Evolutionary conservation across 345 rosid genomes (phyloP).

Genomic region (Hibiscus mutabilis): DNA sequence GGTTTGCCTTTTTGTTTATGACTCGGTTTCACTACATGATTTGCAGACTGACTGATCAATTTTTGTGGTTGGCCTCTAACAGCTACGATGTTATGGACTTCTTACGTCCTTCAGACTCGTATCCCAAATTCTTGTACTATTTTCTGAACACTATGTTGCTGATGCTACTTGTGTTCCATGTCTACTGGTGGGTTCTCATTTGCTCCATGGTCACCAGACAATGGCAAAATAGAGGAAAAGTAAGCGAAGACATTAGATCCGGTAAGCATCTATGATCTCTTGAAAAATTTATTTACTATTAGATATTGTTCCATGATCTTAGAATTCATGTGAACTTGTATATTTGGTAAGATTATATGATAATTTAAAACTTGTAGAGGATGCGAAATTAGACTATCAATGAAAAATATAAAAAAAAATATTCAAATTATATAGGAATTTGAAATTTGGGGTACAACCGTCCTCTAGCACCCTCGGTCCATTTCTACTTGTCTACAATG

Average conservation of each 20-base stretch:
- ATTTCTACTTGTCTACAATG: too few relatives aligned
- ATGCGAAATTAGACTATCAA: too few relatives aligned
- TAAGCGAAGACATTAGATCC: slow-evolving; percentile 96
- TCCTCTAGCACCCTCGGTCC: too few relatives aligned
- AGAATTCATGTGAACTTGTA: neutral
- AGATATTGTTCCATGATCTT: too few relatives aligned
- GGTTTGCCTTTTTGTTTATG: slow-evolving; percentile 37
- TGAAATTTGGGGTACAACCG: too few relatives aligned
- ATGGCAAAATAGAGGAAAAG: slow-evolving; percentile 79
- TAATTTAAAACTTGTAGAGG: too few relatives aligned
- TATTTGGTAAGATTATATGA: too few relatives aligned
- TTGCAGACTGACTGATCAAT: slow-evolving; percentile 5
- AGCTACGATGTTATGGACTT: slow-evolving; percentile 42
- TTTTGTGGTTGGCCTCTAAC: slow-evolving; percentile 20
- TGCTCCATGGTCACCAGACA: slow-evolving; percentile 77
- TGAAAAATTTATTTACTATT: neutral
- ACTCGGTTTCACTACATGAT: slow-evolving; percentile 8
- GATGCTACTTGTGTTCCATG: slow-evolving; percentile 82
- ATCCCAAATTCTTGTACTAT: slow-evolving; percentile 48
- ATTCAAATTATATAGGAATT: too few relatives aligned
- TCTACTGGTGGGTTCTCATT: slow-evolving; percentile 96
- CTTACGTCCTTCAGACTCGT: slow-evolving; percentile 44
- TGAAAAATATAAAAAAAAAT: too few relatives aligned
- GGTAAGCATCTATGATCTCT: slow-evolving; percentile 37
- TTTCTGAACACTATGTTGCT: slow-evolving; percentile 78